Percentiles rank a stretch among this genome's conserved stretches.
Conservation (phyloP, 139 green algal species). For the Edaphochlamys debaryana region DNA sequence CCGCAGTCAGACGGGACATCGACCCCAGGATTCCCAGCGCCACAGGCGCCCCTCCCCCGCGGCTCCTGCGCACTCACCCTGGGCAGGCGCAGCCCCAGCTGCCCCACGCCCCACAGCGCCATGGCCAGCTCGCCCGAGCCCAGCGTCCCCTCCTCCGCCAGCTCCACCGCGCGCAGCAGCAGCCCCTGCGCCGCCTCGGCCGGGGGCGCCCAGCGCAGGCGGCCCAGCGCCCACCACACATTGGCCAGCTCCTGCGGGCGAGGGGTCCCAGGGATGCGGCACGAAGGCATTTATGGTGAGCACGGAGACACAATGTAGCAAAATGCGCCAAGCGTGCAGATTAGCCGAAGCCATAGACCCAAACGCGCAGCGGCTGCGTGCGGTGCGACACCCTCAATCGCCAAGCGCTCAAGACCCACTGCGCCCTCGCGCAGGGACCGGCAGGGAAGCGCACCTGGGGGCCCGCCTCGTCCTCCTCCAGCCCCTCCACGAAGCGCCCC, state of each 20-base stretch:
- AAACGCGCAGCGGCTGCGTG: too few relatives aligned
- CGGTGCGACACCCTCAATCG: too few relatives aligned
- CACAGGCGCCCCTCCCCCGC: neutral
- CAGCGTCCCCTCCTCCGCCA: neutral
- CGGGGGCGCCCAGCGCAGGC: conserved; percentile 29
- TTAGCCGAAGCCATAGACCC: too few relatives aligned
- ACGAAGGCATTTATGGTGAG: too few relatives aligned
- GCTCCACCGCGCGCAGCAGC: conserved; percentile 4
- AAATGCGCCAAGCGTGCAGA: too few relatives aligned
- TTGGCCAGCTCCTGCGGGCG: conserved; percentile 38
- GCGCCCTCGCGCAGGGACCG: neutral
- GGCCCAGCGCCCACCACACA: conserved; percentile 39
- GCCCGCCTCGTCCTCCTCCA: conserved; percentile 27
- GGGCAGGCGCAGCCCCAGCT: conserved; percentile 10
- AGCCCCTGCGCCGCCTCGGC: neutral
- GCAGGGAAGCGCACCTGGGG: conserved; percentile 14
- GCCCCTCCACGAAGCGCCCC: neutral
- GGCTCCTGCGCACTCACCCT: neutral
- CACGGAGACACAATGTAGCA: too few relatives aligned
- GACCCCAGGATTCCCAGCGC: neutral
- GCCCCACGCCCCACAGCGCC: neutral
- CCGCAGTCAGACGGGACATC: too few relatives aligned
- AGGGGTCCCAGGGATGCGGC: too few relatives aligned
- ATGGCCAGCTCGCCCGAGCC: conserved; percentile 10
- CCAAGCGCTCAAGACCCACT: too few relatives aligned